Conservation (phyloP, 768 basidiomycete species). For the Russula earlei region DNA sequence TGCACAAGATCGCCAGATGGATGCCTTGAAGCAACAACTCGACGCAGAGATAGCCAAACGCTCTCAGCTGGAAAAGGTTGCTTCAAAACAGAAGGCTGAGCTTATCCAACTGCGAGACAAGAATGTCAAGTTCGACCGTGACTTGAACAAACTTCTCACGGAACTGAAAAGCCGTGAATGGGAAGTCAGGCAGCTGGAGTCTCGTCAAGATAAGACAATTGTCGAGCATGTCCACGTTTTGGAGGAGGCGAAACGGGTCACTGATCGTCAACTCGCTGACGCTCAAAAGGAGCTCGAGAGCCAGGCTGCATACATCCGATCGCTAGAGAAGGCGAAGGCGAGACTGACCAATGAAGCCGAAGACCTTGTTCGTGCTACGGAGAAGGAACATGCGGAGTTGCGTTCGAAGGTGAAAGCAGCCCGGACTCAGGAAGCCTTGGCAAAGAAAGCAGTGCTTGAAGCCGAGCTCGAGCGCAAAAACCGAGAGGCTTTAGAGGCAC, state of each 20-base stretch:
- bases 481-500: slow-evolving; percentile 57
- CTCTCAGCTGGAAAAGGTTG: slow-evolving; percentile 60
- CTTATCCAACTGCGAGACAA: slow-evolving; percentile 57
- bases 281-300: slow-evolving; percentile 71
- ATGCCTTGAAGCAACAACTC: slow-evolving; percentile 60
- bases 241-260: slow-evolving; percentile 90
- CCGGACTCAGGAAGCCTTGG: slow-evolving; percentile 52
- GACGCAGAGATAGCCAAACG: slow-evolving; percentile 66
- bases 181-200: slow-evolving; percentile 79
- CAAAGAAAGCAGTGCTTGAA: slow-evolving; percentile 43
- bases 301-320: slow-evolving; percentile 66
- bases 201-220: slow-evolving; percentile 93
- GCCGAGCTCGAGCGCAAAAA: slow-evolving; percentile 59
- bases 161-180: slow-evolving; percentile 77
- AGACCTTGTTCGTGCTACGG: slow-evolving; percentile 66
- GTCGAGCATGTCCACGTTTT: slow-evolving; percentile 96
- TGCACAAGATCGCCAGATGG: slow-evolving; percentile 61
- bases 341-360: slow-evolving; percentile 73
- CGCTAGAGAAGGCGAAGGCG: slow-evolving; percentile 74
- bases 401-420: slow-evolving; percentile 61
- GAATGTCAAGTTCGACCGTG: slow-evolving; percentile 63
- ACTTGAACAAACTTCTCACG: slow-evolving; percentile 69
- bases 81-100: slow-evolving; percentile 59
- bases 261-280: slow-evolving; percentile 81
- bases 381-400: slow-evolving; percentile 55